A percentile compares a stretch with the other conserved stretches of the same genome.
These are phyloP conservation scores for Clitoria ternatea DNA, from an alignment of 306 rosid genomes.

Conservation along the genomic window DNA sequence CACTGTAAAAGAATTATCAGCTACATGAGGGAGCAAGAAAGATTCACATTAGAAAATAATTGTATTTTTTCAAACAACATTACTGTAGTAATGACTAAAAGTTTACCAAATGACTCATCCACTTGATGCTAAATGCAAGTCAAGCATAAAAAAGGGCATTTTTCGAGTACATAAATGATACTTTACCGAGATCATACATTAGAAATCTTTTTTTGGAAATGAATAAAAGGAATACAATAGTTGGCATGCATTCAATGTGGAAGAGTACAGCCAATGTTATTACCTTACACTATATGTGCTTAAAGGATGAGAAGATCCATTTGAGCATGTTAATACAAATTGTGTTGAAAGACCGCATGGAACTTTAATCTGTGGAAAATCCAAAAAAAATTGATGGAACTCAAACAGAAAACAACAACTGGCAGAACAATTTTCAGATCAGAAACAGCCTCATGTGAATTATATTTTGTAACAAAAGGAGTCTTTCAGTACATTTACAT, in stretches of 20 bases:
- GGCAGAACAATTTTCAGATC: conserved; percentile 1
- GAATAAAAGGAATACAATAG: not conserved
- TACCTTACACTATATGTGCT: conserved; percentile 64
- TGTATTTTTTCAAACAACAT: not conserved
- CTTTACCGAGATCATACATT: not conserved
- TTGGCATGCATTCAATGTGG: not conserved
- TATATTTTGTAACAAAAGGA: not conserved
- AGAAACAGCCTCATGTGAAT: not conserved
- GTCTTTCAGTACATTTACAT: not conserved
- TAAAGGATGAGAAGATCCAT: conserved; percentile 81
- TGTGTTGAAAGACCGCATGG: conserved; percentile 76
- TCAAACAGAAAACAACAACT: not conserved
- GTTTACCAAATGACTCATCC: not conserved
- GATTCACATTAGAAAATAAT: not conserved
- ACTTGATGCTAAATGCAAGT: not conserved
- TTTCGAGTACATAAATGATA: not conserved
- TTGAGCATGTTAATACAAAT: conserved; percentile 69
- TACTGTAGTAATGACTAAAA: not conserved
- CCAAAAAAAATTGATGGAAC: not conserved
- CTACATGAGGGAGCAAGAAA: not conserved
- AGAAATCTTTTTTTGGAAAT: not conserved
- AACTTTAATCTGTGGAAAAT: conserved; percentile 74
- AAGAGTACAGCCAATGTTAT: conserved; percentile 20
- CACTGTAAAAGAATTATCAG: not conserved
- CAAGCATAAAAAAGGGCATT: not conserved